Percentiles rank a stretch among this genome's conserved stretches.
Evolutionary conservation across 768 basidiomycete species (phyloP).

Genomic region (Tricholoma saponaceum): DNA sequence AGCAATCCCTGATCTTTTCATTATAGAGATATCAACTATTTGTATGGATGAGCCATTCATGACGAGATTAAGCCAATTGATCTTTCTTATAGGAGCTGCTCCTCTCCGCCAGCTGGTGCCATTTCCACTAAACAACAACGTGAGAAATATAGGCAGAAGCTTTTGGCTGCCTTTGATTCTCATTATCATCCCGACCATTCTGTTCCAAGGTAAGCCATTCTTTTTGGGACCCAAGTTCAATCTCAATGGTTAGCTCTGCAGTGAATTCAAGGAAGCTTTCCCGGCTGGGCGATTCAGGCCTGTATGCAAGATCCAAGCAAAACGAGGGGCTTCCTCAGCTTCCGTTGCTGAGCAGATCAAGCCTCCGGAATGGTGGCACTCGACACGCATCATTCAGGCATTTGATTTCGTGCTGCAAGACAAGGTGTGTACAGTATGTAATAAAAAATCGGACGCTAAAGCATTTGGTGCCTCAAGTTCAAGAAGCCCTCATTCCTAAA

Average conservation of each 20-base stretch:
- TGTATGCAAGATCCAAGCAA: slow-evolving; percentile 86
- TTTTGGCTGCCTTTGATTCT: slow-evolving; percentile 76
- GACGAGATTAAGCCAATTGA: slow-evolving; percentile 5
- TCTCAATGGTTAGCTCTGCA: slow-evolving; percentile 23
- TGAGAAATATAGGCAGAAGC: slow-evolving; percentile 71
- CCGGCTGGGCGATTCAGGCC: slow-evolving; percentile 90
- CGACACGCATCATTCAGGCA: slow-evolving; percentile 84
- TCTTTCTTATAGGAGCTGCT: slow-evolving; percentile 53
- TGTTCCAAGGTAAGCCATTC: slow-evolving; percentile 54
- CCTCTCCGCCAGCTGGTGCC: slow-evolving; percentile 69
- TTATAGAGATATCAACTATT: slow-evolving; percentile 73
- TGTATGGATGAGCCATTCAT: slow-evolving; percentile 41
- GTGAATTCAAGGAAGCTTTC: slow-evolving; percentile 94
- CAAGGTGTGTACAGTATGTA: slow-evolving; percentile 44
- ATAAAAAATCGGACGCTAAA: slow-evolving; percentile 1
- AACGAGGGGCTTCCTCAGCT: slow-evolving; percentile 72
- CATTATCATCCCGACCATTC: slow-evolving; percentile 90
- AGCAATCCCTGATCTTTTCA: slow-evolving; percentile 1
- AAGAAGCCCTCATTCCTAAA: slow-evolving; percentile 89
- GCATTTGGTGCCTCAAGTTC: slow-evolving; percentile 40
- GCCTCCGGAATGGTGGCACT: slow-evolving; percentile 93
- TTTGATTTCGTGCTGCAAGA: slow-evolving; percentile 86
- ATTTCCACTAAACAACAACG: slow-evolving; percentile 78
- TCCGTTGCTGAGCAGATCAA: slow-evolving; percentile 88
- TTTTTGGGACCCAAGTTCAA: slow-evolving; percentile 2